Percentiles rank a stretch among this genome's conserved stretches.
phyloP scores from a whole-genome alignment of 176 grass and related monocot genomes.

The Triticum urartu region DNA sequence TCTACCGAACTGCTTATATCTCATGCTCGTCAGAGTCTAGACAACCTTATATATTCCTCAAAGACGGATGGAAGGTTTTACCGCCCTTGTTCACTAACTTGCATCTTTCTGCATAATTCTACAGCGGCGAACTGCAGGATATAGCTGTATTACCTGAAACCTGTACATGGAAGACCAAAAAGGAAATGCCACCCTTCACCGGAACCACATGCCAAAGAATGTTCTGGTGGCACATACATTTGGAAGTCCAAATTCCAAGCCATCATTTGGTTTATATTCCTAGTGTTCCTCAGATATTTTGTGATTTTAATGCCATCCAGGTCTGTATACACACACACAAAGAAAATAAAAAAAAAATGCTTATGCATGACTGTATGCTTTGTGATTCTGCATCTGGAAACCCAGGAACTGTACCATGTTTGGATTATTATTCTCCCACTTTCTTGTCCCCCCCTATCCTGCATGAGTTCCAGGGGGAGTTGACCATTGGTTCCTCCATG shows the following conservation, averaged over 20 bases:
- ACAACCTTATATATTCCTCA: not conserved
- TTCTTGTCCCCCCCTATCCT: too few relatives aligned
- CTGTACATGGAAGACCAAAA: not conserved
- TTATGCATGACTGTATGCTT: not conserved
- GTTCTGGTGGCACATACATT: not conserved
- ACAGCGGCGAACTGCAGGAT: constrained; percentile 82
- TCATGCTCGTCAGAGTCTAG: not conserved
- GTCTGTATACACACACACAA: not conserved
- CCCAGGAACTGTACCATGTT: not conserved
- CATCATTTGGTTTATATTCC: not conserved
- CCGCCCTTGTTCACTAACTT: not conserved
- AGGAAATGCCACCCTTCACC: not conserved
- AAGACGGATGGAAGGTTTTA: not conserved
- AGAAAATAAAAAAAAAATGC: not conserved
- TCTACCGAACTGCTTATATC: not conserved
- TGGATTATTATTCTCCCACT: not conserved
- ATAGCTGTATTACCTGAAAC: constrained; percentile 25
- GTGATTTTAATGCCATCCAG: not conserved
- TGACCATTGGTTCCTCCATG: too few relatives aligned
- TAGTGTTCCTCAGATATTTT: not conserved
- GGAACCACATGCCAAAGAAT: not conserved
- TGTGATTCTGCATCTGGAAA: not conserved
- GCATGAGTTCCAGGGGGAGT: too few relatives aligned
- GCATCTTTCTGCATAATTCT: not conserved
- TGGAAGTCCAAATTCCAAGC: not conserved